phyloP scores from a whole-genome alignment of 2,329 filamentous ascomycete genomes.

The Phialemoniopsis sp. region DNA sequence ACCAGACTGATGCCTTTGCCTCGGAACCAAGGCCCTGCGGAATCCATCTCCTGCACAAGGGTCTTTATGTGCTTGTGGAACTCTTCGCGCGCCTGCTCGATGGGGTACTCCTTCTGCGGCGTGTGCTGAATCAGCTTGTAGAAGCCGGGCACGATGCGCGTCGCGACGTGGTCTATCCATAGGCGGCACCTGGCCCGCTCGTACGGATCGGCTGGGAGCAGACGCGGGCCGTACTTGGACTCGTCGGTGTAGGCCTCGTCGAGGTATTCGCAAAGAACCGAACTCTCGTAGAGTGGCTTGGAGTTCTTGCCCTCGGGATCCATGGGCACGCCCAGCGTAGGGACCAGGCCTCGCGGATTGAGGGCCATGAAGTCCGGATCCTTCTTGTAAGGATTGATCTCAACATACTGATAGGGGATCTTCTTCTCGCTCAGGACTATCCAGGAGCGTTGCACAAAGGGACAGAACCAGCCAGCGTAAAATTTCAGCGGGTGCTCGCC shows the following conservation, averaged over 20 bases:
- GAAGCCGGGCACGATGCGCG: constrained; percentile 63
- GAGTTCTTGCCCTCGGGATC: constrained; percentile 20
- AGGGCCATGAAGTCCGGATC: constrained; percentile 61
- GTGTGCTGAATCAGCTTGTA: constrained; percentile 60
- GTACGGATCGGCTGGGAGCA: constrained; percentile 61
- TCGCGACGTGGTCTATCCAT: constrained; percentile 71
- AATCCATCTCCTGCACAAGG: constrained; percentile 61
- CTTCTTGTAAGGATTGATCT: constrained; percentile 77
- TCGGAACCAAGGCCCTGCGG: constrained; percentile 59
- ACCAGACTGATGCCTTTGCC: constrained; percentile 61
- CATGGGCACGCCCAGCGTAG: constrained; percentile 55
- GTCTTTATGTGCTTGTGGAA: constrained; percentile 56
- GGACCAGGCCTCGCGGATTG: constrained; percentile 73
- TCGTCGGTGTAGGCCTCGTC: constrained; percentile 62
- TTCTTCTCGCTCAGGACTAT: constrained; percentile 69
- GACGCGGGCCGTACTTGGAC: constrained; percentile 29
- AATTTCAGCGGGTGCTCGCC: constrained; percentile 54
- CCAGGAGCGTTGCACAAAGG: constrained; percentile 68
- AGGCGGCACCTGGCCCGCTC: constrained; percentile 61
- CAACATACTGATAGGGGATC: constrained; percentile 70
- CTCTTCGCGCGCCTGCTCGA: constrained; percentile 51
- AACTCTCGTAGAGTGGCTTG: constrained; percentile 69
- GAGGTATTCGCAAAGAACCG: constrained; percentile 70
- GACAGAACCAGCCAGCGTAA: constrained; percentile 74
- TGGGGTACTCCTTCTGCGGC: constrained; percentile 37